A percentile compares a stretch with the other conserved stretches of the same genome.
These are phyloP conservation scores for Cystofilobasidium bisporidii DNA, from an alignment of 768 basidiomycete genomes.

Conservation along the genomic window DNA sequence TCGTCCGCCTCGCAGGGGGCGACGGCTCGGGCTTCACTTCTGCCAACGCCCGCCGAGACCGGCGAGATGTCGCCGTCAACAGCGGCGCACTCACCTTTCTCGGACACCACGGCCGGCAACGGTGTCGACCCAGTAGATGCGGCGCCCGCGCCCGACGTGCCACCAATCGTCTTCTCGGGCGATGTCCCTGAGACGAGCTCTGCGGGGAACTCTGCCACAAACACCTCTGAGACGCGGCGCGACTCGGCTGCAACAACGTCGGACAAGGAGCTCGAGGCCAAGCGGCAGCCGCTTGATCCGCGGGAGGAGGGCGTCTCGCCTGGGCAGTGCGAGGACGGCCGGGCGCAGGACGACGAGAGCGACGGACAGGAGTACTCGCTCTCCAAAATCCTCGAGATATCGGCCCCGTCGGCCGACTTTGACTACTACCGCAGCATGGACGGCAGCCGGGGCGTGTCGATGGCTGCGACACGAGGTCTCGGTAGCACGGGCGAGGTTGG, in stretches of 20 bases:
- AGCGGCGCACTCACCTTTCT: not conserved
- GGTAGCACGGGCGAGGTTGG: not conserved
- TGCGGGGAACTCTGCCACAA: not conserved
- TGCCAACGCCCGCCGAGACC: not conserved
- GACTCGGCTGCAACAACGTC: not conserved
- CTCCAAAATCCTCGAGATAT: constrained; percentile 18
- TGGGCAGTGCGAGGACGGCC: not conserved
- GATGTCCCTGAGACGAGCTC: not conserved
- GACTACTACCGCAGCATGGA: not conserved
- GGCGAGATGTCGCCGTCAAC: not conserved
- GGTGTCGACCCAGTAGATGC: not conserved
- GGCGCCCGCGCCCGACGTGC: not conserved
- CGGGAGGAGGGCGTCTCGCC: too few species aligned
- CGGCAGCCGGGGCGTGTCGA: not conserved
- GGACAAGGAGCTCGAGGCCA: not conserved
- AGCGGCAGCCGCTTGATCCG: not conserved
- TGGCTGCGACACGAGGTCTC: not conserved
- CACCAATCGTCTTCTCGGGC: not conserved
- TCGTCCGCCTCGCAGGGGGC: not conserved
- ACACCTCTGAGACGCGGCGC: not conserved
- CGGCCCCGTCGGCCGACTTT: constrained; percentile 9
- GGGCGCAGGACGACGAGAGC: constrained; percentile 5
- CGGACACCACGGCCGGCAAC: not conserved
- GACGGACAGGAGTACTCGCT: constrained; percentile 20
- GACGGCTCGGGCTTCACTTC: not conserved